phyloP scores from a whole-genome alignment of 129 eudicot species.

The Smallanthus sonchifolius region DNA sequence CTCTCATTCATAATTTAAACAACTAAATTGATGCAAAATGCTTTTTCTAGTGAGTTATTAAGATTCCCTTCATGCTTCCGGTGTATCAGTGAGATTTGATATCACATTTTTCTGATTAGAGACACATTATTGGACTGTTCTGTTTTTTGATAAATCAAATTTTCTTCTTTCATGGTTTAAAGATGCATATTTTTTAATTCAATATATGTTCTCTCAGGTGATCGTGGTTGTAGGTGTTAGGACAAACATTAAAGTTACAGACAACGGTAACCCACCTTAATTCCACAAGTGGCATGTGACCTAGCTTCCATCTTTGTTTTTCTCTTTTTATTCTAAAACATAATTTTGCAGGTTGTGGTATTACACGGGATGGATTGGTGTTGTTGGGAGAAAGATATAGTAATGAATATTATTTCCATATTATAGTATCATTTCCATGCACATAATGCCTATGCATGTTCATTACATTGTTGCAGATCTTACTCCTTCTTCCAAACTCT shows the following conservation, averaged over 20 bases:
- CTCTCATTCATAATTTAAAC: background rate
- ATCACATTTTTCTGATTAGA: background rate
- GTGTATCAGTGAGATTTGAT: constrained; percentile 5
- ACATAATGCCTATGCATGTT: constrained; percentile 6
- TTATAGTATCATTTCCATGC: constrained; percentile 4
- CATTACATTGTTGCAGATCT: constrained; percentile 2
- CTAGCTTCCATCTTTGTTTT: background rate
- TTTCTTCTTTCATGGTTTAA: background rate
- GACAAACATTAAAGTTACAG: constrained; percentile 70
- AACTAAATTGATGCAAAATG: constrained; percentile 1
- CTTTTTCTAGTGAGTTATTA: background rate
- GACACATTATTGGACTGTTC: background rate
- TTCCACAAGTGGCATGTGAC: constrained; percentile 13
- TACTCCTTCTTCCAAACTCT: no score
- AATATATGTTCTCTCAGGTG: constrained; percentile 43
- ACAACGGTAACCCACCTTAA: constrained; percentile 51
- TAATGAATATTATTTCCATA: constrained; percentile 19
- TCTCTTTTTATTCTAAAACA: background rate
- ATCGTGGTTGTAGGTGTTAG: constrained; percentile 58
- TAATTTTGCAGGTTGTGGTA: constrained; percentile 72
- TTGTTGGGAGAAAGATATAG: constrained; percentile 88
- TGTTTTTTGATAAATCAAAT: constrained; percentile 5
- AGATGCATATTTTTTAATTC: constrained; percentile 1
- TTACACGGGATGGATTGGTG: constrained; percentile 80
- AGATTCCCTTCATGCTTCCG: background rate